A percentile compares a stretch with the other conserved stretches of the same genome.
Evolutionary conservation across 2,329 filamentous ascomycete genomes (phyloP).

Genomic region (Alternaria sp.): DNA sequence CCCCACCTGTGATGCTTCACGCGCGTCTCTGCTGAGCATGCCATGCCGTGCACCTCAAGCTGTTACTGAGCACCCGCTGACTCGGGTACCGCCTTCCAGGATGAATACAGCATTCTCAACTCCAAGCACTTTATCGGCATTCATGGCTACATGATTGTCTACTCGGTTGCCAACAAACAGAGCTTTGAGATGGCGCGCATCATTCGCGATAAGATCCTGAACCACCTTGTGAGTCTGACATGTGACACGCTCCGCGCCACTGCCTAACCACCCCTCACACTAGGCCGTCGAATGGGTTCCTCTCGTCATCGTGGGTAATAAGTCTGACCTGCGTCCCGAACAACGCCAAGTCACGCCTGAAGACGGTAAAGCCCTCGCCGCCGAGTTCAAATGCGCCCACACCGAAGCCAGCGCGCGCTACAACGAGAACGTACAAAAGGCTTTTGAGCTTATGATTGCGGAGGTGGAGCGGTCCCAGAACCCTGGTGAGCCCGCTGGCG

Average conservation of each 20-base stretch:
- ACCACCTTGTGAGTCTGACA: slow-evolving; percentile 75
- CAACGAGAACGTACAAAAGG: slow-evolving; percentile 90
- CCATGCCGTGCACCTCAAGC: slow-evolving; percentile 7
- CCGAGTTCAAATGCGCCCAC: slow-evolving; percentile 90
- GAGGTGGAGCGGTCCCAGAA: slow-evolving; percentile 96
- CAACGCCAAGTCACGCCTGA: slow-evolving; percentile 89
- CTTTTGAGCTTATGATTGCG: slow-evolving; percentile 91
- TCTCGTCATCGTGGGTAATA: slow-evolving; percentile 95
- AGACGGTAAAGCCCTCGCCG: slow-evolving; percentile 82
- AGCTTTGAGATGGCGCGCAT: slow-evolving; percentile 98
- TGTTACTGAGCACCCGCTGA: slow-evolving; percentile 28
- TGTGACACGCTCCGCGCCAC: slow-evolving; percentile 1
- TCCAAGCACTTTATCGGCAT: slow-evolving; percentile 99
- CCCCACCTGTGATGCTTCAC: slow-evolving; percentile 18
- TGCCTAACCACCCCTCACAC: slow-evolving; percentile 13
- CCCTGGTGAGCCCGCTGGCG: slow-evolving; percentile 80
- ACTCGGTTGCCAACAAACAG: slow-evolving; percentile 92
- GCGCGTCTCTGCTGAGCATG: neutral
- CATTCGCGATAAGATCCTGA: slow-evolving; percentile 95
- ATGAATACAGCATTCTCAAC: slow-evolving; percentile 98
- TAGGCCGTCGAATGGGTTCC: slow-evolving; percentile 92
- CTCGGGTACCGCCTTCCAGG: slow-evolving; percentile 58
- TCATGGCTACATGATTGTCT: slow-evolving; percentile 97
- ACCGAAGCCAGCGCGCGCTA: slow-evolving; percentile 94
- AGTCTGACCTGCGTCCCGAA: slow-evolving; percentile 90